Evolutionary conservation across 805 yeast genomes (phyloP).

Genomic region (Metschnikowia baotianmanensis): DNA sequence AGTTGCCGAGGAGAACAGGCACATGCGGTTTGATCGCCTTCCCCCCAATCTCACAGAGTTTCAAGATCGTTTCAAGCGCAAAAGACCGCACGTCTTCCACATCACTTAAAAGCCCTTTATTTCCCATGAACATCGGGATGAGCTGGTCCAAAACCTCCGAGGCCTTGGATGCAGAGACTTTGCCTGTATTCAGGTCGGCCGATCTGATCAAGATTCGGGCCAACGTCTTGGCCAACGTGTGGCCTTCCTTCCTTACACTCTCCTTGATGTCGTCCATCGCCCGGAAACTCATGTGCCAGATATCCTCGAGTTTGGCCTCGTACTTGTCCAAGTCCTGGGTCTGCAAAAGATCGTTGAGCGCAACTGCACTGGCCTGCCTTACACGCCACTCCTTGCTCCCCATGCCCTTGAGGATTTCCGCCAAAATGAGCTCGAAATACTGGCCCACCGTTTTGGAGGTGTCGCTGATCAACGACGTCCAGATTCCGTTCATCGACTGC

Average conservation of each 20-base stretch:
- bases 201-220: slow-evolving; percentile 60
- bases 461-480: slow-evolving; percentile 70
- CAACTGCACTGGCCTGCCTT: slow-evolving; percentile 81
- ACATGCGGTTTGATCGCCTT: slow-evolving; percentile 61
- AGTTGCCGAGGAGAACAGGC: slow-evolving; percentile 64
- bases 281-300: slow-evolving; percentile 89
- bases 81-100: slow-evolving; percentile 81
- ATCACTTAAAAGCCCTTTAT: slow-evolving; percentile 75
- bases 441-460: slow-evolving; percentile 51
- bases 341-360: slow-evolving; percentile 66
- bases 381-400: slow-evolving; percentile 89
- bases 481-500: slow-evolving; percentile 81
- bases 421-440: slow-evolving; percentile 57
- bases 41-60: slow-evolving; percentile 65
- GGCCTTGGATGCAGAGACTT: slow-evolving; percentile 37
- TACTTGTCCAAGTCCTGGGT: slow-evolving; percentile 54
- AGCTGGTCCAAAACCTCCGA: slow-evolving; percentile 50
- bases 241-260: slow-evolving; percentile 82
- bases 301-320: slow-evolving; percentile 52
- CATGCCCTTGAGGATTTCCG: slow-evolving; percentile 66
- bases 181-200: slow-evolving; percentile 46
- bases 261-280: slow-evolving; percentile 93
- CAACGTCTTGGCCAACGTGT: slow-evolving; percentile 60
- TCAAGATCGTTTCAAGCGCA: slow-evolving; percentile 71
- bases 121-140: slow-evolving; percentile 77